Conservation (phyloP, 768 basidiomycete genomes). For the Naganishia antarctica region DNA sequence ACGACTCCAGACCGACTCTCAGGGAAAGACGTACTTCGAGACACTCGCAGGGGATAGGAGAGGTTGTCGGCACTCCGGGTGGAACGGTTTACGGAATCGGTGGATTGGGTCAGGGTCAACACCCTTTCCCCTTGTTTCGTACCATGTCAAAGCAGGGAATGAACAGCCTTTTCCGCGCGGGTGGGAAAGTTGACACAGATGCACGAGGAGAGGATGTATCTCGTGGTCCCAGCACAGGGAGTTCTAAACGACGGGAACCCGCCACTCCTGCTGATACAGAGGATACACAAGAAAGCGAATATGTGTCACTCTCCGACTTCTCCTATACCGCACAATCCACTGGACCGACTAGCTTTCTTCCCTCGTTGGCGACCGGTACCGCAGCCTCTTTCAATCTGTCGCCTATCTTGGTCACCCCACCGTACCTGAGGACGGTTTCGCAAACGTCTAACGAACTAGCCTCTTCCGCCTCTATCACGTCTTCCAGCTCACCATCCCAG, state of each 20-base stretch:
- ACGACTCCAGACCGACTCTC: not conserved
- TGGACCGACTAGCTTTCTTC: not conserved
- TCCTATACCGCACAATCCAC: not conserved
- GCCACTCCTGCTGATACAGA: not conserved
- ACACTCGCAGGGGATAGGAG: not conserved
- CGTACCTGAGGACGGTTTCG: not conserved
- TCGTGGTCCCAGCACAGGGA: not conserved
- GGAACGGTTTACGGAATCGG: constrained; percentile 15
- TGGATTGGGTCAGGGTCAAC: not conserved
- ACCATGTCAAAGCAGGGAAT: not conserved
- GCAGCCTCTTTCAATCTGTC: not conserved
- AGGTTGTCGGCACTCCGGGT: not conserved
- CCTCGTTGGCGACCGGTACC: not conserved
- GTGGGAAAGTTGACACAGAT: not conserved
- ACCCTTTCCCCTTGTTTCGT: not conserved
- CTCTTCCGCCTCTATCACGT: not conserved
- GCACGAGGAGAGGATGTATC: not conserved
- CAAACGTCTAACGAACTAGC: not conserved
- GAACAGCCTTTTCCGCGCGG: not conserved
- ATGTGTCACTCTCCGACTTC: not conserved
- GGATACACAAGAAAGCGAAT: not conserved
- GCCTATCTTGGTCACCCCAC: not conserved
- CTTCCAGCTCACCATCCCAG: not conserved
- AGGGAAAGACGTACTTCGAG: not conserved
- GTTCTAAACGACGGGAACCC: not conserved